These are phyloP conservation scores for Ilex asprella DNA, from an alignment of 257 asterid species.

Conservation along the genomic window DNA sequence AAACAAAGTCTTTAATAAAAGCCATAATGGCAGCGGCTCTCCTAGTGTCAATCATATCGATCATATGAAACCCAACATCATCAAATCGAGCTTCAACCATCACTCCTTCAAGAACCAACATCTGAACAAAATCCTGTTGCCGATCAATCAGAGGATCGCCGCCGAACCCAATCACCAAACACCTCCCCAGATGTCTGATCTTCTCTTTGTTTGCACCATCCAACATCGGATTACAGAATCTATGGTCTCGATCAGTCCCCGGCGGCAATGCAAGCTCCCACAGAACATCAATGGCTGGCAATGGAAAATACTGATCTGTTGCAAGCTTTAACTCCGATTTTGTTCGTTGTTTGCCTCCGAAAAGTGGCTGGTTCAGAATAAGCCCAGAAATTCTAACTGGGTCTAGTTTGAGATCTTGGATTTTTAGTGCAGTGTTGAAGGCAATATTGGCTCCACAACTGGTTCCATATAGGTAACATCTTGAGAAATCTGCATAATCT, in stretches of 20 bases:
- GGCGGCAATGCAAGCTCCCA: constrained; percentile 89
- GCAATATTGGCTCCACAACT: constrained; percentile 71
- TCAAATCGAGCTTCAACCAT: constrained; percentile 71
- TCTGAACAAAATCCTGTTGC: constrained; percentile 57
- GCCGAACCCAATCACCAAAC: constrained; percentile 76
- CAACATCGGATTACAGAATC: constrained; percentile 62
- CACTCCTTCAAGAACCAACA: constrained; percentile 56
- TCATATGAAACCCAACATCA: constrained; percentile 69
- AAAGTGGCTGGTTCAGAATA: constrained; percentile 63
- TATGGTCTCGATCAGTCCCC: constrained; percentile 73
- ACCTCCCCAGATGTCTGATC: constrained; percentile 47
- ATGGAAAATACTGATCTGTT: constrained; percentile 58
- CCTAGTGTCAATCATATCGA: constrained; percentile 53
- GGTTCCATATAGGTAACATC: constrained; percentile 64
- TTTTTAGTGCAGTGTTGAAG: constrained; percentile 39
- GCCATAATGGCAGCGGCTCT: constrained; percentile 43
- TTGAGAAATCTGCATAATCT: constrained; percentile 51
- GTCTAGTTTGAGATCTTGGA: constrained; percentile 33
- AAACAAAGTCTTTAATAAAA: constrained; percentile 61
- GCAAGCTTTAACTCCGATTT: constrained; percentile 70
- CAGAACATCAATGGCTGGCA: constrained; percentile 60
- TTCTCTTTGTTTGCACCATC: constrained; percentile 46
- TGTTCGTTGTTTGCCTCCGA: constrained; percentile 64
- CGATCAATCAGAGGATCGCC: constrained; percentile 84
- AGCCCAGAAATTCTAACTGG: constrained; percentile 48